phyloP scores from a whole-genome alignment of 2,329 filamentous ascomycete genomes.

The Calonectria ilicicola region DNA sequence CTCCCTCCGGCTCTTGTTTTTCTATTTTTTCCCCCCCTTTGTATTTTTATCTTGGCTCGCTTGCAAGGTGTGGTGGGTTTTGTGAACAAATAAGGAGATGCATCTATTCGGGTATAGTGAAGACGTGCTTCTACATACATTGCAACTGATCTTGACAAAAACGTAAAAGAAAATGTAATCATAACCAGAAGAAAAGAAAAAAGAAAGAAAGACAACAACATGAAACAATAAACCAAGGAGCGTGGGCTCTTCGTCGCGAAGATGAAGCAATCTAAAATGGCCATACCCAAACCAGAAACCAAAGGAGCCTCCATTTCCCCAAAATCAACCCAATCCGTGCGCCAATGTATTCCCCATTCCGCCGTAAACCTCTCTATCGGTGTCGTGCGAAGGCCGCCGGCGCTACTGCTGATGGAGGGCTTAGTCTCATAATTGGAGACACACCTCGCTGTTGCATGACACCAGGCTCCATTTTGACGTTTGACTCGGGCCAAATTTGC shows the following conservation, averaged over 20 bases:
- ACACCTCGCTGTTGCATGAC: slow-evolving; percentile 34
- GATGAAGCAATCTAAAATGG: slow-evolving; percentile 48
- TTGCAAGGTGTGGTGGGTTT: not conserved
- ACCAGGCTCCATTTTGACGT: slow-evolving; percentile 45
- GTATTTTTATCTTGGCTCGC: not conserved
- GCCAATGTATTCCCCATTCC: slow-evolving; percentile 13
- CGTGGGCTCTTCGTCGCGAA: slow-evolving; percentile 48
- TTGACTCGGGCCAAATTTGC: slow-evolving; percentile 44
- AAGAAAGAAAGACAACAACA: slow-evolving; percentile 19
- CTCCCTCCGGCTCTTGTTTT: slow-evolving; percentile 22
- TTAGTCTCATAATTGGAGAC: slow-evolving; percentile 34
- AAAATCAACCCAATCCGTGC: not conserved
- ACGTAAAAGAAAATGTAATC: slow-evolving; percentile 4
- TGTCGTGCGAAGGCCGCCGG: slow-evolving; percentile 38
- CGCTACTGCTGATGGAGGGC: slow-evolving; percentile 30
- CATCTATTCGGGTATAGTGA: slow-evolving; percentile 40
- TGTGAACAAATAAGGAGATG: slow-evolving; percentile 1
- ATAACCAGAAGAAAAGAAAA: slow-evolving; percentile 23
- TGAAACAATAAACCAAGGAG: slow-evolving; percentile 31
- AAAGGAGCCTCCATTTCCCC: slow-evolving; percentile 16
- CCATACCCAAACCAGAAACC: slow-evolving; percentile 27
- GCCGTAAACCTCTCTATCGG: slow-evolving; percentile 32
- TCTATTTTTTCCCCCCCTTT: not conserved
- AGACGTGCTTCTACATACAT: slow-evolving; percentile 27
- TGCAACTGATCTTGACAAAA: slow-evolving; percentile 21